phyloP scores from a whole-genome alignment of 2,329 filamentous ascomycete genomes.

The Alternaria sp. region DNA sequence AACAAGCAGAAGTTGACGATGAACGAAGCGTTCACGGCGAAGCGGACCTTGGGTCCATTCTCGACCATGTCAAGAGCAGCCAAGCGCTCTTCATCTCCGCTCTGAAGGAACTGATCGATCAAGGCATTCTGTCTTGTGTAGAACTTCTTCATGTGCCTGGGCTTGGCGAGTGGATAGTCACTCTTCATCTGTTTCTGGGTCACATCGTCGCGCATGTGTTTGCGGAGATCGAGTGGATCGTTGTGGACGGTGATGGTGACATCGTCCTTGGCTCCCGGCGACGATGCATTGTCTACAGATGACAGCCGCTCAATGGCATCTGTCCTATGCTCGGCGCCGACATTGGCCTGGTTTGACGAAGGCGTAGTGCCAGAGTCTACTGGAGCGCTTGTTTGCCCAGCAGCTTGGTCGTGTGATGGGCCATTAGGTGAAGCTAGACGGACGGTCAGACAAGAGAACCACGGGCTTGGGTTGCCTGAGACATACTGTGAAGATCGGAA shows the following conservation, averaged over 20 bases:
- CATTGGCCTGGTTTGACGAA: conserved; percentile 29
- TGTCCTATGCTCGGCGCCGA: conserved; percentile 23
- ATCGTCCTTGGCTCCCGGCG: conserved; percentile 32
- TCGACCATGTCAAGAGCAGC: conserved; percentile 59
- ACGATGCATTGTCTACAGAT: conserved; percentile 23
- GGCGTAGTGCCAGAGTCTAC: conserved; percentile 24
- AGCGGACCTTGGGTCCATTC: conserved; percentile 52
- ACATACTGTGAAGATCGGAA: conserved; percentile 42
- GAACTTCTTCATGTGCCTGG: conserved; percentile 40
- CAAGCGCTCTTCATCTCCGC: conserved; percentile 61
- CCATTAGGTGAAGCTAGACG: conserved; percentile 34
- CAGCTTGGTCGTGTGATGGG: conserved; percentile 35
- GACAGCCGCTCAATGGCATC: conserved; percentile 37
- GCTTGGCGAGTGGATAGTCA: conserved; percentile 11
- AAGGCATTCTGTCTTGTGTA: conserved; percentile 50
- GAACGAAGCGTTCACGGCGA: conserved; percentile 49
- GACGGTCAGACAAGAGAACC: conserved; percentile 29
- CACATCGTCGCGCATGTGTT: conserved; percentile 42
- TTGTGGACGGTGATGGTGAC: conserved; percentile 20
- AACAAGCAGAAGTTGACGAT: conserved; percentile 57
- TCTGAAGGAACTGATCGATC: conserved; percentile 59
- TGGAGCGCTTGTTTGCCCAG: conserved; percentile 37
- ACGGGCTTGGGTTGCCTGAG: conserved; percentile 19
- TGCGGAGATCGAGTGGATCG: conserved; percentile 48
- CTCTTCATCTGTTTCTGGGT: conserved; percentile 56